Evolutionary conservation across 2,329 filamentous ascomycete genomes (phyloP), one percentile per base, ranked within the genome.

Genomic region (Helotiales sp.): DNA sequence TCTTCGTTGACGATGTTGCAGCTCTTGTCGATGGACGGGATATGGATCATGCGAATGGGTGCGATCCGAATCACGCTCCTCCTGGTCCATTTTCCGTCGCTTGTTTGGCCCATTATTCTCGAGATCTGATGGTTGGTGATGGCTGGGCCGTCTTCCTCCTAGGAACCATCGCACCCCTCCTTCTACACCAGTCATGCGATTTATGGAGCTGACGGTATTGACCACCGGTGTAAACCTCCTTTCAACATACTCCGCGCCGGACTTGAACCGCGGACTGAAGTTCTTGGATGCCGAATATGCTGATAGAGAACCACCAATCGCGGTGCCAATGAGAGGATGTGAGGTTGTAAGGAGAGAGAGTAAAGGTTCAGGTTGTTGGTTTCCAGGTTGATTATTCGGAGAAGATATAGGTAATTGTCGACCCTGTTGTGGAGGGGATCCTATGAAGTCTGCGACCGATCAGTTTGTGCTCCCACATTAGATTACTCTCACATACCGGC

Each of bases 161-260:
- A 97, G 78, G 65, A 96, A 95, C 84, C 92, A 93, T 50, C 95
- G 83, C 13, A 97, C 82, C 55, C 91, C 88, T 55, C 88, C 88
- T 71, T 98, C 93, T 2, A 97, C 89, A 59, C 93, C 93, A 0
- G 93, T 96, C 30, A 87, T 87, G 29, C 91, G 85, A 29, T 91
- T 89, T 5, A 96, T 90, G 0, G 86, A 89, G 13, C 90, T 90
- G 29, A 96, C 90, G 0, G 91, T 95, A 69, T 90, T 95, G 52
- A 90, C 90, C 52, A 97, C 85, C 1, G 91, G 92, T 1, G 89
- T 90, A 52, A 96, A 85, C 65, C 91, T 93, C 47, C 90, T 88
- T 73, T 98, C 93, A 19, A 97, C 87, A 67, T 96, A 91, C 71
- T 96, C 91, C 49, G 91, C 93, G 60, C 92, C 85, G n/a, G 90